Base-by-base conservation (phyloP, 75 land plant genomes). In the Cryptomeria japonica region DNA sequence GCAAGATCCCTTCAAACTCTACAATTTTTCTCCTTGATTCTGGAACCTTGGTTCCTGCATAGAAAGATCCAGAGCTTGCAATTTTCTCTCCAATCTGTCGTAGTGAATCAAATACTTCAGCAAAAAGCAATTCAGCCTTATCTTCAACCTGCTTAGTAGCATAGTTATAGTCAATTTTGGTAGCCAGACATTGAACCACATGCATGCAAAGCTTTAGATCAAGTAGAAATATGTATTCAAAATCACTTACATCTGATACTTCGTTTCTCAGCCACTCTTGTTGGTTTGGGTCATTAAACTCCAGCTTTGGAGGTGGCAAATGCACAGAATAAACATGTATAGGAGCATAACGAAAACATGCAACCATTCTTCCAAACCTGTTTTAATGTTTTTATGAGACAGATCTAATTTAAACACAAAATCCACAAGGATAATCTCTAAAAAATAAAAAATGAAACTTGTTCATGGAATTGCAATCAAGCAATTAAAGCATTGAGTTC, bases 361-460 rank as follows among this genome's bases (percentile, higher is more conserved):
- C 99, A 80, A 96, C 95, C 94, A 94, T 91, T 79, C 87, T 93
- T 12, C 99, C 99, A 87, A 93, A 93, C 76, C 99, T 96, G 94
- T 41, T 80, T 14, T 32, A 32, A 34, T 75, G 38, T 9, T 34
- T 32, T 34, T 75, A 75, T 12, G 0, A 75, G 32, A 14, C 38
- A 75, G 28, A 25, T 64, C 0, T 64, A 64, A 25, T 64, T 64
- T 25, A 64, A 64, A 19, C 19, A 5, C 25, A 4, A 58, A 58
- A 64, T 22, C n/a, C n/a, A 10, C 70, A 64, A 25, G n/a, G 28
- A 64, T 64, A 64, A 64, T 64, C n/a, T 64, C 31, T 83, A 16
- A 3, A 46, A 46, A n/a, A 38, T 8, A 3, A 38, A 25, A 22
- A n/a, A 42, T 3, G 18, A 32, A 36, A 51, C 3, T 13, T 28